Conservation (phyloP, 2,329 filamentous ascomycete genomes). For the Penicillium sp. region DNA sequence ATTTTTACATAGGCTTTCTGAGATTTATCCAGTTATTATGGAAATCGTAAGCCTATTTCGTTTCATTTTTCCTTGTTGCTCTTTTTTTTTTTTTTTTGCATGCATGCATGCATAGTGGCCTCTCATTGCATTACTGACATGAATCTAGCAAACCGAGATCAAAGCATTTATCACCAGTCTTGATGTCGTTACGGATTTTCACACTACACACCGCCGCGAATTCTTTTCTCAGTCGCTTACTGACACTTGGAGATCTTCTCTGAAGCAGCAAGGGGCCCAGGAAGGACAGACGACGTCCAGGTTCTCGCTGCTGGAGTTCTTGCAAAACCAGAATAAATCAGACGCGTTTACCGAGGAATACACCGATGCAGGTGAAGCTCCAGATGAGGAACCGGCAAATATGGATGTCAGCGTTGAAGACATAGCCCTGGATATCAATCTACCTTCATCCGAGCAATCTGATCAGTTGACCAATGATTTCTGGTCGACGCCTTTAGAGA, state of each 20-base stretch:
- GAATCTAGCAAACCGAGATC: not conserved
- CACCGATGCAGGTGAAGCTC: not conserved
- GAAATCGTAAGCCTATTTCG: not conserved
- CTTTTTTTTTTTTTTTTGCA: not conserved
- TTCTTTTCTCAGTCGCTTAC: not conserved
- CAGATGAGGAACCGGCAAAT: not conserved
- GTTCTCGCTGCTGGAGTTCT: not conserved
- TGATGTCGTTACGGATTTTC: not conserved
- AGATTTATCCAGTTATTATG: not conserved
- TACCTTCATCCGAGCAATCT: not conserved
- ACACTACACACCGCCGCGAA: not conserved
- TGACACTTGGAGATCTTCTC: not conserved
- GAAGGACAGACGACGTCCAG: constrained; percentile 2
- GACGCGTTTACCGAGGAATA: not conserved
- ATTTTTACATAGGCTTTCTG: not conserved
- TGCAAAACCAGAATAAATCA: not conserved
- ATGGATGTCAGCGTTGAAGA: not conserved
- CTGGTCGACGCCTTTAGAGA: not conserved
- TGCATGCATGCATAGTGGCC: too few relatives aligned
- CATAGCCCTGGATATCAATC: not conserved
- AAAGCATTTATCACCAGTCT: not conserved
- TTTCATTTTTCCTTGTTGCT: not conserved
- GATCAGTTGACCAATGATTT: not conserved
- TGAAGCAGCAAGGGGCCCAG: not conserved
- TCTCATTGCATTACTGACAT: not conserved